phyloP scores from a whole-genome alignment of 192 early-diverging fungal species.

The Coemansia sp. region DNA sequence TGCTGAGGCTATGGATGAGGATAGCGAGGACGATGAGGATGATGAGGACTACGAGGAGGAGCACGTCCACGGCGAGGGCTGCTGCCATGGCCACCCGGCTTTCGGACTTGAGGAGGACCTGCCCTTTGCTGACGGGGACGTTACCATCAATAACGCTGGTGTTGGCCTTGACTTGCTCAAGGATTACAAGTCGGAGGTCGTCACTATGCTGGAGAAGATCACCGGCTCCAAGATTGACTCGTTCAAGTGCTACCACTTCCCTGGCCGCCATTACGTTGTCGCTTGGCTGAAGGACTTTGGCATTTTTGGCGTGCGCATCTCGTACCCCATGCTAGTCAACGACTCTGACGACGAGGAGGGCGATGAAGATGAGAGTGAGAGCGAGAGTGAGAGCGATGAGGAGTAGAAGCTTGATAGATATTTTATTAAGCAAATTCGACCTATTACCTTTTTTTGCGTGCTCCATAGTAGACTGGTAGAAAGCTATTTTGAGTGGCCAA shows the following conservation, averaged over 20 bases:
- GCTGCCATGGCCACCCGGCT: slow-evolving; percentile 30
- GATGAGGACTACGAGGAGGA: slow-evolving; percentile 40
- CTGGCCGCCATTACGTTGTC: slow-evolving; percentile 53
- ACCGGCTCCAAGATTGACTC: slow-evolving; percentile 40
- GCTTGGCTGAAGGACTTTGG: slow-evolving; percentile 52
- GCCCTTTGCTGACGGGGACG: slow-evolving; percentile 47
- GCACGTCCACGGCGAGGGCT: slow-evolving; percentile 49
- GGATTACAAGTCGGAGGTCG: slow-evolving; percentile 34
- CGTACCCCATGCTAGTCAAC: slow-evolving; percentile 47
- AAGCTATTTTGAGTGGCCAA: neutral
- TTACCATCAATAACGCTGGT: slow-evolving; percentile 19
- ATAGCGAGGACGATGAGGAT: slow-evolving; percentile 31
- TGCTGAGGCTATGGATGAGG: slow-evolving; percentile 21
- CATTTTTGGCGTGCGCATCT: slow-evolving; percentile 52
- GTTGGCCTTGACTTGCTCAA: slow-evolving; percentile 45
- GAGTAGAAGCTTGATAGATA: neutral
- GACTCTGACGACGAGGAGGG: slow-evolving; percentile 33
- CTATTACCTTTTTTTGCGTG: neutral
- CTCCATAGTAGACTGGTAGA: neutral
- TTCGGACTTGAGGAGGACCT: slow-evolving; percentile 33
- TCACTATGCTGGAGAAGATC: slow-evolving; percentile 36
- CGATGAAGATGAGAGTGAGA: slow-evolving; percentile 18
- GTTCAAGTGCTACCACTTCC: slow-evolving; percentile 54
- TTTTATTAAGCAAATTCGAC: neutral
- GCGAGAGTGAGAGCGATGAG: slow-evolving; percentile 13